Evolutionary conservation across 768 basidiomycete genomes (phyloP), one percentile per base, ranked within the genome.

Genomic region (Leccinum disarticulatum): DNA sequence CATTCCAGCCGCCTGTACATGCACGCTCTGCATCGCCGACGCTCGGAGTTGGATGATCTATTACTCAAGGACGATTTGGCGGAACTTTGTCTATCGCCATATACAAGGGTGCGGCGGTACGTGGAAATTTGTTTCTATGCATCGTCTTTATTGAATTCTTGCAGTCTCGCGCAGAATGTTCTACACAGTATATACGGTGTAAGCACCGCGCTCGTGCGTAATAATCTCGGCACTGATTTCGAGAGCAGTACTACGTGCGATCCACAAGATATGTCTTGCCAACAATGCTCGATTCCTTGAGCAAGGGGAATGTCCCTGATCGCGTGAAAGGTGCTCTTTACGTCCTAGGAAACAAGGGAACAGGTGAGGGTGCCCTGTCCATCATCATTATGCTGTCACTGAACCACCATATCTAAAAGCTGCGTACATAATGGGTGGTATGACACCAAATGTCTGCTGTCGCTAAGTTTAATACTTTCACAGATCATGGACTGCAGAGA

Each of bases 311-410:
- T 58, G 93, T 95, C 68, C 90, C 93, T 10, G 95, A 98, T 73
- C 82, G 89, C 27, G 95, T 97, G 87, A 98, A 98, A 76, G 96
- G 96, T 8, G 93, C 93, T 17, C 77, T 96, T 43, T 95, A 94
- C 70, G 79, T 91, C 19, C 73, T 92, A 10, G 85, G 85, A 76
- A 86, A 87, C 66, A 90, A 88, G 72, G 86, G 83, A 31, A 86
- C 80, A 56, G 81, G 88, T 88, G 61, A 48, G 83, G 65, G 63
- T 13, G 54, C 4, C 27, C 54, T 52, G 36, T 56, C 3, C 60
- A 19, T 50, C 17, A 19, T 17, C 50, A 51, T 7, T 55, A 35
- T 56, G 25, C 36, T 31, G 11, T 33, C 25, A 31, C 61, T 58
- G 14, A 69, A 52, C 66, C 19, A 19, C 22, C 9, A 13, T 25